phyloP scores from a whole-genome alignment of 2,329 filamentous ascomycete genomes.

The Xylariomycetidae sp. region DNA sequence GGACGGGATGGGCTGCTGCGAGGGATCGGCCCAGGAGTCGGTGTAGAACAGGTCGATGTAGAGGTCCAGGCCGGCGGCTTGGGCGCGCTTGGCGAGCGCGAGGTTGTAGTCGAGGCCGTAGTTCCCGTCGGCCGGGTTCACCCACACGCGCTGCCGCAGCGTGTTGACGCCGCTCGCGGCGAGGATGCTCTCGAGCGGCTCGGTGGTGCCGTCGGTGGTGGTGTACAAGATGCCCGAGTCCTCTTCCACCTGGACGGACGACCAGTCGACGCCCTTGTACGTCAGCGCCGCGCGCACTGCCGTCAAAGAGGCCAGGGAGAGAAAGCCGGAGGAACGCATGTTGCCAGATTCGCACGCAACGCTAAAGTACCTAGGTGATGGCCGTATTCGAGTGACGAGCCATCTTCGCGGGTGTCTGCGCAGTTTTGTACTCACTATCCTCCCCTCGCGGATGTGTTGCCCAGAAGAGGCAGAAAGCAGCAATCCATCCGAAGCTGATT shows the following conservation, averaged over 20 bases:
- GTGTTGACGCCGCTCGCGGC: slow-evolving; percentile 59
- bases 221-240: slow-evolving; percentile 55
- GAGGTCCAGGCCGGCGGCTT: slow-evolving; percentile 54
- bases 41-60: slow-evolving; percentile 61
- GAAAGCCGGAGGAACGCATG: slow-evolving; percentile 16
- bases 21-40: slow-evolving; percentile 67
- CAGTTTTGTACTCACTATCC: too few species aligned
- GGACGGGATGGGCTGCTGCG: slow-evolving; percentile 53
- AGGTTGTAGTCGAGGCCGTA: slow-evolving; percentile 69
- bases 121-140: slow-evolving; percentile 56
- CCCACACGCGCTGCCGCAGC: slow-evolving; percentile 66
- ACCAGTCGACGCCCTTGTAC: slow-evolving; percentile 66
- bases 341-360: too few species aligned
- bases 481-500: too few species aligned
- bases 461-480: too few species aligned
- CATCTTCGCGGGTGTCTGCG: too few species aligned
- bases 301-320: slow-evolving; percentile 10
- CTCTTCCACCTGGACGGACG: slow-evolving; percentile 60
- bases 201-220: slow-evolving; percentile 42
- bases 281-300: slow-evolving; percentile 40
- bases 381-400: too few species aligned
- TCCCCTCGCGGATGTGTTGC: too few species aligned
- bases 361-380: too few species aligned
- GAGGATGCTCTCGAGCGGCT: slow-evolving; percentile 58
- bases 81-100: slow-evolving; percentile 57